Conservation (phyloP, 139 green algal species). For the Chlorokybus atmophyticus region DNA sequence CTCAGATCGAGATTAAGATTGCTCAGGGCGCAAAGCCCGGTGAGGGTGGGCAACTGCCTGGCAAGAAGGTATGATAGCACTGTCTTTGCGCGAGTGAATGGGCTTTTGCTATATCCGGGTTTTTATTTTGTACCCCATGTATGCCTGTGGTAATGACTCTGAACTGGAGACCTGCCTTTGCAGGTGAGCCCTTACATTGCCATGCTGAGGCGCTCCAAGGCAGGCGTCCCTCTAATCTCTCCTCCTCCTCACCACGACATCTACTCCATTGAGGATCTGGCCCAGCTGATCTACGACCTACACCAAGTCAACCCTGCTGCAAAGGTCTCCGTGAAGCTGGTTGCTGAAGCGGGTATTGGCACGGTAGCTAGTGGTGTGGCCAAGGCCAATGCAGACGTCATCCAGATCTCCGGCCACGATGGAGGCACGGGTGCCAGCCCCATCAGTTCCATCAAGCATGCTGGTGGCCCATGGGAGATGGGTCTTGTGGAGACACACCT, state of each 20-base stretch:
- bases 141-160: no score
- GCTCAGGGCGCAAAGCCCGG: conserved; percentile 70
- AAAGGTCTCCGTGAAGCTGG: conserved; percentile 93
- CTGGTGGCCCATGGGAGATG: conserved; percentile 93
- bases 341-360: conserved; percentile 94
- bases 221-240: conserved; percentile 94
- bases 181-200: conserved; percentile 98
- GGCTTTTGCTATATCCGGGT: no score
- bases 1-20: conserved; percentile 99
- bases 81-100: no score
- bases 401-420: conserved; percentile 83
- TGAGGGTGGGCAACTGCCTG: conserved; percentile 92
- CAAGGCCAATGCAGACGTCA: conserved; percentile 98
- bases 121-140: no score
- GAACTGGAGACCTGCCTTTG: no score
- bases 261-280: conserved; percentile 99
- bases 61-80: conserved; percentile 43
- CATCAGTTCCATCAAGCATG: conserved; percentile 96
- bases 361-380: conserved; percentile 90
- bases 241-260: conserved; percentile 99
- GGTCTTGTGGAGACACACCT: conserved; percentile 73
- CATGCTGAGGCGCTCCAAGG: conserved; percentile 80
- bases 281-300: conserved; percentile 98
- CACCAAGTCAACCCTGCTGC: conserved; percentile 59
- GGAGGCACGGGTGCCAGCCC: conserved; percentile 91